Percentiles rank a stretch among this genome's conserved stretches.
Conservation (phyloP, 352 stramenopile genomes). For the Lagenidium sp. region DNA sequence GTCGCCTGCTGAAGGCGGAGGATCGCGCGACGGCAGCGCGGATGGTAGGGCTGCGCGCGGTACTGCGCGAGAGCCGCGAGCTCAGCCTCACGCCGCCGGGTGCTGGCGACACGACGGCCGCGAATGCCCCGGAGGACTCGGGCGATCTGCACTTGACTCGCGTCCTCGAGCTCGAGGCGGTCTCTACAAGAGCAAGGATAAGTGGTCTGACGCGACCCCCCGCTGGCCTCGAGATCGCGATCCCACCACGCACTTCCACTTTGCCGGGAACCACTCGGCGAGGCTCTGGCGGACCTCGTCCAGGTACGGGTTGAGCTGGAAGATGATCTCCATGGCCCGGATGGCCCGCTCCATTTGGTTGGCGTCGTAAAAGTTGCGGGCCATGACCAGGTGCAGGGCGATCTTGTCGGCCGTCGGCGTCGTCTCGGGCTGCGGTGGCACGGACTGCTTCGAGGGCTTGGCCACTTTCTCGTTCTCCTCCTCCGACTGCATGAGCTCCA, state of each 20-base stretch:
- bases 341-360: constrained; percentile 78
- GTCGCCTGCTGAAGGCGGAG: constrained; percentile 22
- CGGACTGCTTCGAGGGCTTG: constrained; percentile 3
- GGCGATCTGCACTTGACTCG: constrained; percentile 58
- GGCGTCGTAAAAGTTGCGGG: constrained; percentile 50
- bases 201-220: neutral
- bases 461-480: constrained; percentile 2
- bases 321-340: constrained; percentile 53
- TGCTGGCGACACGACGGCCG: constrained; percentile 20
- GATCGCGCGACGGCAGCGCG: constrained; percentile 22
- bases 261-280: constrained; percentile 49
- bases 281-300: constrained; percentile 45
- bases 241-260: constrained; percentile 46
- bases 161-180: constrained; percentile 51
- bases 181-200: constrained; percentile 22
- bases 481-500: constrained; percentile 53
- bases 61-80: constrained; percentile 19
- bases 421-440: constrained; percentile 3
- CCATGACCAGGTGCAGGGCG: constrained; percentile 44
- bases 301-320: constrained; percentile 45
- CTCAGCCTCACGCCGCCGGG: constrained; percentile 14
- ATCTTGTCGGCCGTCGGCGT: constrained; percentile 12
- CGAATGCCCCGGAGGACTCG: constrained; percentile 52
- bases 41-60: constrained; percentile 28
- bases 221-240: neutral